These are phyloP conservation scores for Leptodermis oblonga DNA, from an alignment of 257 asterid genomes.

Conservation along the genomic window DNA sequence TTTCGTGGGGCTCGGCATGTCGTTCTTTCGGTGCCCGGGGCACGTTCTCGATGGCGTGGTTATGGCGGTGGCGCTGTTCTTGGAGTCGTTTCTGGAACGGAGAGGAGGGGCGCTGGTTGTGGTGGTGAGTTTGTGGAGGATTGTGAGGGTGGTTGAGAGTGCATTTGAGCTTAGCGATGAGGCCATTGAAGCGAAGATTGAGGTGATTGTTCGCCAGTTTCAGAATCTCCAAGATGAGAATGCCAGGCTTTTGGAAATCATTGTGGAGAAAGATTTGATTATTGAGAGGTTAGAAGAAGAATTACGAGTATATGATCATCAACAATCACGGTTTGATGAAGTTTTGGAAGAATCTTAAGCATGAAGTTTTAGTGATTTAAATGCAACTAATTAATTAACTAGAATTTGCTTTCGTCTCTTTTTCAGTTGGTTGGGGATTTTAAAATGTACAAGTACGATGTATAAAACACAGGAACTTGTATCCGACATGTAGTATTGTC, in stretches of 20 bases:
- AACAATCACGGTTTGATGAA: neutral
- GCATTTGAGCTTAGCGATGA: slow-evolving; percentile 36
- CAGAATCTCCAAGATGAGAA: slow-evolving; percentile 27
- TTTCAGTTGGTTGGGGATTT: too few relatives aligned
- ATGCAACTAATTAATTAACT: too few relatives aligned
- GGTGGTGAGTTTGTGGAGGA: slow-evolving; percentile 35
- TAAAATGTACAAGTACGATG: too few relatives aligned
- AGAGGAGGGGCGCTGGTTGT: slow-evolving; percentile 32
- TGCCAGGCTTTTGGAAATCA: slow-evolving; percentile 16
- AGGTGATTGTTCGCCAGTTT: slow-evolving; percentile 23
- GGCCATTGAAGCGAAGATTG: slow-evolving; percentile 29
- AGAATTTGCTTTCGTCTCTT: too few relatives aligned
- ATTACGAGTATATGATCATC: neutral
- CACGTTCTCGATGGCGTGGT: slow-evolving; percentile 28
- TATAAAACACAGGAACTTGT: too few relatives aligned
- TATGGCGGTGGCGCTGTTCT: slow-evolving; percentile 25
- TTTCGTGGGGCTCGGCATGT: slow-evolving; percentile 15
- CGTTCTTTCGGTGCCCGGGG: slow-evolving; percentile 21
- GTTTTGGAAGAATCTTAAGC: too few relatives aligned
- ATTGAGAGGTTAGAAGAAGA: slow-evolving; percentile 21
- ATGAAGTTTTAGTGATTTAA: too few relatives aligned
- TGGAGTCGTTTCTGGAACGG: slow-evolving; percentile 23
- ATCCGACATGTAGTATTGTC: too few relatives aligned
- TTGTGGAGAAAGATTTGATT: slow-evolving; percentile 26
- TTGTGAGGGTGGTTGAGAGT: slow-evolving; percentile 32